Conservation (phyloP, 768 basidiomycete species). For the Russula compacta region DNA sequence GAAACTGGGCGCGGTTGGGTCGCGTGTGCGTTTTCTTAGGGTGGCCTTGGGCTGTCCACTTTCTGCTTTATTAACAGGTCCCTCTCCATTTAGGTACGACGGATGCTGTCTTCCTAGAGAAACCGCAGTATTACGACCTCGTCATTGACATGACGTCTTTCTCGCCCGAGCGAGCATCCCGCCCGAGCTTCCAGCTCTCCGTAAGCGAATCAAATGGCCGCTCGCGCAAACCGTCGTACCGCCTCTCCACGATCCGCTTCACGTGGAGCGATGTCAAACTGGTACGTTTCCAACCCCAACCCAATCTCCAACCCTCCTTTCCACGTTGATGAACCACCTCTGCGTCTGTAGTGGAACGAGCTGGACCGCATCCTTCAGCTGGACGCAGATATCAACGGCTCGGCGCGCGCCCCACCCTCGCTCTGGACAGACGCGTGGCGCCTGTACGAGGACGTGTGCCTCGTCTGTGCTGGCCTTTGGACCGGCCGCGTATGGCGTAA, state of each 20-base stretch:
- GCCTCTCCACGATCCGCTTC: conserved; percentile 57
- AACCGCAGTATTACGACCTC: conserved; percentile 69
- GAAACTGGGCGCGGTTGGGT: conserved; percentile 67
- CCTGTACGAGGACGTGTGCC: conserved; percentile 77
- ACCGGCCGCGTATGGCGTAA: conserved; percentile 46
- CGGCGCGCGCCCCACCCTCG: neutral
- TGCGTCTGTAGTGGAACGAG: conserved; percentile 58
- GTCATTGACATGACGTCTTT: conserved; percentile 71
- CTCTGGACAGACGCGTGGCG: conserved; percentile 69
- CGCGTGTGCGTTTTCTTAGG: conserved; percentile 44
- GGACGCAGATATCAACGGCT: conserved; percentile 28
- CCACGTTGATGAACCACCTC: neutral
- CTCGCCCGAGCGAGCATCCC: conserved; percentile 38
- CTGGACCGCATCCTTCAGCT: conserved; percentile 59
- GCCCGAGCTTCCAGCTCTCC: conserved; percentile 59
- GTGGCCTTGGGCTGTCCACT: neutral
- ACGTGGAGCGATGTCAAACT: conserved; percentile 79
- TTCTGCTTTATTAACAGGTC: neutral
- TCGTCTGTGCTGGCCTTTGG: conserved; percentile 79
- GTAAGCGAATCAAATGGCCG: conserved; percentile 34
- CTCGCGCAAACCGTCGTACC: conserved; percentile 36
- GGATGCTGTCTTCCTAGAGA: conserved; percentile 77
- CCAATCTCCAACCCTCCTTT: neutral
- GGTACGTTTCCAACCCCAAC: conserved; percentile 34
- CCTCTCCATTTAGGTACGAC: conserved; percentile 46